These are phyloP conservation scores for Mortierella hygrophila DNA, from an alignment of 192 early-diverging fungal species.

Conservation along the genomic window DNA sequence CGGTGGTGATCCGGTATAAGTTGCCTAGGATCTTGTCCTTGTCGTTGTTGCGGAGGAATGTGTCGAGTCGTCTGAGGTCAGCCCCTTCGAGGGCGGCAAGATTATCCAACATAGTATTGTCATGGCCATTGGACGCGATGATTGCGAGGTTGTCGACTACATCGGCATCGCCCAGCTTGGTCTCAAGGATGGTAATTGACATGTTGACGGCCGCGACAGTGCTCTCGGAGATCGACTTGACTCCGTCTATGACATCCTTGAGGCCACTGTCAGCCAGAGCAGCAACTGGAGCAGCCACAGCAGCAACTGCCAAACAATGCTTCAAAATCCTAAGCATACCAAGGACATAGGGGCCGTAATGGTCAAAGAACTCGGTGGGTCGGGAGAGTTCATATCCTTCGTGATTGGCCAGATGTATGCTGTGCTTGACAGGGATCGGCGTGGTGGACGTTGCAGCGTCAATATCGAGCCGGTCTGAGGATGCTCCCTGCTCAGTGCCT, in stretches of 20 bases:
- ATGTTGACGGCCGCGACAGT: not conserved
- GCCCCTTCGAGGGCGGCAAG: conserved; percentile 31
- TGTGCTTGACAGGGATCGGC: not conserved
- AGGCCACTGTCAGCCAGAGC: not conserved
- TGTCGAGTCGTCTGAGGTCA: conserved; percentile 17
- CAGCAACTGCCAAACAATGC: not conserved
- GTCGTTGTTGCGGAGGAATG: conserved; percentile 22
- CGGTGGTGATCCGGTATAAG: conserved; percentile 27
- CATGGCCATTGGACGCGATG: too few relatives aligned
- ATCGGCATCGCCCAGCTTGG: not conserved
- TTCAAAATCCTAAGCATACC: conserved; percentile 12
- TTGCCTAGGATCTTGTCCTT: conserved; percentile 30
- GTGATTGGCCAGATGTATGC: conserved; percentile 11
- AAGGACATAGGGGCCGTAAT: conserved; percentile 11
- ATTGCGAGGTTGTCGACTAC: not conserved
- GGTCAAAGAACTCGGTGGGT: conserved; percentile 13
- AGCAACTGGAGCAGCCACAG: not conserved
- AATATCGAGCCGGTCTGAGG: too few relatives aligned
- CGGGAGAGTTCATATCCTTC: conserved; percentile 10
- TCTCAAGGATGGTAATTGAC: conserved; percentile 9
- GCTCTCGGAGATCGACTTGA: not conserved
- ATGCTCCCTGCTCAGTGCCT: not conserved
- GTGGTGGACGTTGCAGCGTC: not conserved
- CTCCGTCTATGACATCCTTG: not conserved
- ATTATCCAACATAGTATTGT: not conserved